Evolutionary conservation across 2,329 filamentous ascomycete genomes (phyloP), one percentile per base, ranked within the genome.

Genomic region (Scedosporium dehoogii): DNA sequence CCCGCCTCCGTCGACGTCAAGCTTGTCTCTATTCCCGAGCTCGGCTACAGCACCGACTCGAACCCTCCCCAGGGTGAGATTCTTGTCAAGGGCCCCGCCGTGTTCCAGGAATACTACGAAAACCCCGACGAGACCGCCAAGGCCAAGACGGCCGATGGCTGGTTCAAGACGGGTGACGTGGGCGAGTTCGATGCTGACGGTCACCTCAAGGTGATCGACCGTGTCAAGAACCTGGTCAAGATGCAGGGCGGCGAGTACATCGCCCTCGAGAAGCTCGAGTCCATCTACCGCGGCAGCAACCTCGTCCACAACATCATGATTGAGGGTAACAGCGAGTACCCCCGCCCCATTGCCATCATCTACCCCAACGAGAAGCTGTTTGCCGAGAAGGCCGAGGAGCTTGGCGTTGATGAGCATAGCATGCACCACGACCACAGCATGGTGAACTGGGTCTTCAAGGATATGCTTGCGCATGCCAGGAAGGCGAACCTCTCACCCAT

Each of bases 181-280:
- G 93, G 93, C 69, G 90, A 97, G 73, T 94, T 93, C 70, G 87
- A 93, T 74, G 72, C 78, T 55, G 81, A 88, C 65, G 93, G 93
- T 53, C 90, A 96, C 73, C 76, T 97, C 67, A 85, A 82, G 68
- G 88, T 97, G 73, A 92, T 97, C 71, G 93, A 97, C 75, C 91
- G 93, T 68, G 92, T 96, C 85, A 97, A 97, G 87, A 97, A 97
- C 77, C 80, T 97, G 62, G 90, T 97, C 75, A 97, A 97, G 86
- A 92, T 94, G 66, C 84, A 91, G 67, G 92, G 92, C 64, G 93
- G 93, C 68, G 93, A 97, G 80, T 97, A 97, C 76, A 96, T 97
- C 73, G 94, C 93, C 23, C 84, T 99, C 3, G 93, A 97, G 79
- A 97, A 92, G 80, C 86, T 97, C 64, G 93, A 97, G 78, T 89